A percentile compares a stretch with the other conserved stretches of the same genome.
These are phyloP conservation scores for Xylariaceae sp. DNA, from an alignment of 2,329 filamentous ascomycete species.

Conservation along the genomic window DNA sequence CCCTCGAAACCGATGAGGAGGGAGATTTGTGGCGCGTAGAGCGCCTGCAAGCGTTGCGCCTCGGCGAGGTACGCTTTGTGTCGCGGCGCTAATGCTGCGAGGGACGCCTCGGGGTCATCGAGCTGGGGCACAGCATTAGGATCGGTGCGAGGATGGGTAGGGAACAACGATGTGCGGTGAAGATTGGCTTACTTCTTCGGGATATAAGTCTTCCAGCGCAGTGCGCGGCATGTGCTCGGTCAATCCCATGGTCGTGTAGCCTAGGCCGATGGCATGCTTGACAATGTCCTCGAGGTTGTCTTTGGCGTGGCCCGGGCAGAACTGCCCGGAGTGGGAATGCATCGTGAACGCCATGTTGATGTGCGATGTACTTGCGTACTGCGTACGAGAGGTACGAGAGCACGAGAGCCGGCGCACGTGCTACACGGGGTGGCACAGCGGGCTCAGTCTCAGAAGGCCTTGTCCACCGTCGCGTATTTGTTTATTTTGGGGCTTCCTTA, in stretches of 20 bases:
- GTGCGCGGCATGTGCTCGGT: conserved; percentile 94
- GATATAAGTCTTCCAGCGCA: conserved; percentile 73
- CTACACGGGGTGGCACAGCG: neutral
- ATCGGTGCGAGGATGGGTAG: neutral
- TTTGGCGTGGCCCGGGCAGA: conserved; percentile 86
- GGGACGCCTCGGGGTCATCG: conserved; percentile 45
- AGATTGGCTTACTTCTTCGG: conserved; percentile 65
- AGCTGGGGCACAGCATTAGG: conserved; percentile 37
- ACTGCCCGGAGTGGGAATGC: conserved; percentile 96
- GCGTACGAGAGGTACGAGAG: no score
- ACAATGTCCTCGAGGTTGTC: conserved; percentile 81
- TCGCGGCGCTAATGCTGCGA: conserved; percentile 48
- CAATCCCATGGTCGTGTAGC: conserved; percentile 78
- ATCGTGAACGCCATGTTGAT: conserved; percentile 85
- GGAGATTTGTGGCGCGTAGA: conserved; percentile 67
- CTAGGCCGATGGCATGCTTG: conserved; percentile 68
- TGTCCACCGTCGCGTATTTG: neutral
- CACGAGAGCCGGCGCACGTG: no score
- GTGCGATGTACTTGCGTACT: neutral
- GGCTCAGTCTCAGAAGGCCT: neutral
- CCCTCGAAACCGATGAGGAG: conserved; percentile 88
- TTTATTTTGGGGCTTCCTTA: neutral
- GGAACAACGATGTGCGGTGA: neutral
- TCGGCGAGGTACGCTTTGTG: conserved; percentile 72
- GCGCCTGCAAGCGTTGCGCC: conserved; percentile 65